Evolutionary conservation across 75 land plant genomes (phyloP), one percentile per base, ranked within the genome.

Genomic region (Pinus tabuliformis): DNA sequence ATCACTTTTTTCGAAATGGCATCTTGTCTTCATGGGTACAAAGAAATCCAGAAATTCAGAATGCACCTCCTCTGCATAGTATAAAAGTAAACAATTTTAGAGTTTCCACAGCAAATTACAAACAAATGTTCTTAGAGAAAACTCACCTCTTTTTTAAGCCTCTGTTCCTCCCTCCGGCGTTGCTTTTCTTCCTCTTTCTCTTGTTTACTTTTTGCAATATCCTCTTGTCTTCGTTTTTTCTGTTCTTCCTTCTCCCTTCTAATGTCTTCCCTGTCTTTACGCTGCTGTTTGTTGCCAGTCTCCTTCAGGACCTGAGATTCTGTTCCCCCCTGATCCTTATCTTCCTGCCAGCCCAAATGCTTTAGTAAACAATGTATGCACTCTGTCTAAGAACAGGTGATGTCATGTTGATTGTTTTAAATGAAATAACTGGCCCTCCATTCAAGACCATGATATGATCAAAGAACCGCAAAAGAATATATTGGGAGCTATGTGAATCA

Each of bases 131-230:
- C 28, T 11, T 9, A 39, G 17, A 28, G 58, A 22, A 30, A 73
- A 56, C 86, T 78, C 8, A 87, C 99, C 89, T 94, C 89, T 68
- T 78, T 89, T 78, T 84, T 85, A 73, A 64, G 77, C 66, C 80
- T 92, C 82, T 86, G 91, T 84, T 92, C 99, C 73, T 97, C 98
- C 73, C 74, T 77, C 24, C 79, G 79, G 12, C 64, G 82, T 45
- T 72, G 74, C 78, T 84, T 89, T 70, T 84, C 82, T 33, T 89
- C 93, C 57, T 95, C 96, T 71, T 89, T 90, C 58, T 72, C 68
- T 65, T 59, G 81, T 70, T 76, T 89, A 76, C 76, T 81, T 79
- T 72, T 83, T 30, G 58, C 79, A 28, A 42, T 77, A 56, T 73
- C 82, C 72, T 81, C 79, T 73, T 79, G 80, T 62, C 62, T 76